A percentile compares a stretch with the other conserved stretches of the same genome.
These are phyloP conservation scores for Ashbya aceris DNA, from an alignment of 1,139 yeast genomes.

Conservation along the genomic window DNA sequence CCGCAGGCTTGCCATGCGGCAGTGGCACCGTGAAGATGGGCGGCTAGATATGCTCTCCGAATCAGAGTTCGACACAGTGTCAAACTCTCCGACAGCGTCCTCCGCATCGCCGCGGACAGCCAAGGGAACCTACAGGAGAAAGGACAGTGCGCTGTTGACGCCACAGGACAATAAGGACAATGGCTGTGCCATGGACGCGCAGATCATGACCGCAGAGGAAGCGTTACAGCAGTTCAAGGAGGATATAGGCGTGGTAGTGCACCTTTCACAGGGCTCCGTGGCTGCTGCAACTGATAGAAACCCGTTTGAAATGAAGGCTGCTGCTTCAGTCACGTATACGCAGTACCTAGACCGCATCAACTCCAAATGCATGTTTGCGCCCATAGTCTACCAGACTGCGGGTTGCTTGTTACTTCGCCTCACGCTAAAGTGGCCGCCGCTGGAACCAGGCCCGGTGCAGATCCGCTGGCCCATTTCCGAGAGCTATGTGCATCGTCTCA, in stretches of 20 bases:
- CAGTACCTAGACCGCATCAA: conserved; percentile 24
- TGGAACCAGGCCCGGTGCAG: conserved; percentile 37
- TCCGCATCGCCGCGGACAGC: background rate
- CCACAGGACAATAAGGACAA: background rate
- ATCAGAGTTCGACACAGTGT: background rate
- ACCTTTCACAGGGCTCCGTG: conserved; percentile 9
- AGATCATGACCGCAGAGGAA: conserved; percentile 9
- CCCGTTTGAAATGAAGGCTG: conserved; percentile 24
- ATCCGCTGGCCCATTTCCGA: conserved; percentile 28
- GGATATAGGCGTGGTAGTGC: conserved; percentile 11
- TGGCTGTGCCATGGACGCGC: conserved; percentile 1
- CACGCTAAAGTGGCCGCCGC: conserved; percentile 34
- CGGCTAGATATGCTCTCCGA: background rate
- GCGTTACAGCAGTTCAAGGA: conserved; percentile 16
- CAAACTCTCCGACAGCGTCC: background rate
- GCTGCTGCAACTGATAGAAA: conserved; percentile 5
- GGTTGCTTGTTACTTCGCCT: conserved; percentile 15
- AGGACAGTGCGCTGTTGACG: background rate
- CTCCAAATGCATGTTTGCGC: conserved; percentile 23
- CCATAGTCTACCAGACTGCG: conserved; percentile 23
- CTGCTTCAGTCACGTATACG: conserved; percentile 21
- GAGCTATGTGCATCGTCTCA: conserved; percentile 38
- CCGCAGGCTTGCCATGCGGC: background rate
- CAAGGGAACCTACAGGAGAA: background rate
- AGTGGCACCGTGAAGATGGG: background rate